Conservation (phyloP, 768 basidiomycete species). For the Boletus reticulatus region DNA sequence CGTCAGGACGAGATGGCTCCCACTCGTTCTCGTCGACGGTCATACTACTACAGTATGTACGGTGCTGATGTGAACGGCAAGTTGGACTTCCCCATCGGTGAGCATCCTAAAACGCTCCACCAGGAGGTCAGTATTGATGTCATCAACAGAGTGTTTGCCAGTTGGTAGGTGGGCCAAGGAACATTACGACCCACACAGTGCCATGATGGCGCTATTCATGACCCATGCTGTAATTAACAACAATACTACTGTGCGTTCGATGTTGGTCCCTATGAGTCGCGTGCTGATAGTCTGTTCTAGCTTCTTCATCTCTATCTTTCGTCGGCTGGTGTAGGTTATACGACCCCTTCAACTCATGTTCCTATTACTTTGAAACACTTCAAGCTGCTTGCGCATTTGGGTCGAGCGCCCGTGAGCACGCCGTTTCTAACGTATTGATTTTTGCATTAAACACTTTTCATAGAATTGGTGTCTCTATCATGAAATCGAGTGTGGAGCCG, state of each 20-base stretch:
- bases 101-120: background rate
- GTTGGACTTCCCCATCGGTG: conserved; percentile 59
- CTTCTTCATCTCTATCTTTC: conserved; percentile 47
- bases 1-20: conserved; percentile 68
- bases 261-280: background rate
- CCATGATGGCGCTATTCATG: conserved; percentile 65
- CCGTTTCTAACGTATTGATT: background rate
- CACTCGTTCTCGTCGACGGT: conserved; percentile 54
- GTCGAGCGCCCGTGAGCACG: conserved; percentile 53
- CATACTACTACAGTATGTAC: conserved; percentile 43
- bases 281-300: conserved; percentile 28
- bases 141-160: conserved; percentile 46
- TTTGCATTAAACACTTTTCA: background rate
- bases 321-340: conserved; percentile 20
- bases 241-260: conserved; percentile 36
- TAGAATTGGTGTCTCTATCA: conserved; percentile 56
- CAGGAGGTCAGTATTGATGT: background rate
- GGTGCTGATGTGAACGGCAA: conserved; percentile 45
- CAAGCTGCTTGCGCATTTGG: conserved; percentile 66
- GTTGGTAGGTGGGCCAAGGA: conserved; percentile 62
- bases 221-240: conserved; percentile 73
- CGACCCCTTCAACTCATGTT: conserved; percentile 38
- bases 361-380: conserved; percentile 79
- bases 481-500: conserved; percentile 62
- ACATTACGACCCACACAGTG: conserved; percentile 54